Evolutionary conservation across 352 stramenopile species (phyloP), one percentile per base, ranked within the genome.

Genomic region (Phytophthora melonis): DNA sequence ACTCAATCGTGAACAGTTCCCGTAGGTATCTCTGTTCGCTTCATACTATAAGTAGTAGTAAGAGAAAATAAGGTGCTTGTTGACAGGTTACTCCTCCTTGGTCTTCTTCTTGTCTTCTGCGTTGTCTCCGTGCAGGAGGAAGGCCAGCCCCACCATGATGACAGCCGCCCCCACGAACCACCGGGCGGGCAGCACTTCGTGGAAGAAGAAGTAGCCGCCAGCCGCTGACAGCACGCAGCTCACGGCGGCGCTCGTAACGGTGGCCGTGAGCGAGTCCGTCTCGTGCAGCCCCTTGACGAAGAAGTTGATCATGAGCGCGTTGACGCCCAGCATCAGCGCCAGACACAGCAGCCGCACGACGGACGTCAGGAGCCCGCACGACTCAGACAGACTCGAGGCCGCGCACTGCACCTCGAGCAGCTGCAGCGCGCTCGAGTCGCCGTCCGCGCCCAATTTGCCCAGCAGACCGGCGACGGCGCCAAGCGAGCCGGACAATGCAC

Each of bases 191-290:
- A 94, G 72, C 18, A 81, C 79, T 63, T 94, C 88, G 30, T 83
- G 69, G 70, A 94, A 94, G 19, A 92, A 67, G 39, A 90, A 56
- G n/a, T 61, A 58, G 1, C 87, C 87, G 13, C 75, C 72, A 1
- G 80, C 74, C 0, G 87, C 87, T 34, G 87, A 92, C 53, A 92
- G 70, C 70, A 93, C 85, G 54, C 93, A 94, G 77, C 93, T 94
- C 43, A 86, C 75, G 3, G 85, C 78, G 9, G 86, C 77, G 58
- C 85, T 93, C 10, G 87, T 93, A 72, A 94, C 85, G 2, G 87
- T 94, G 13, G 87, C 86, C 3, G 87, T 94, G 45, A 94, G 81
- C 41, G 87, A 94, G 72, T 94, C 87, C 11, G 87, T 93, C 69
- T 93, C 87, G 59, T 94, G 87, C 3, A 94, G 75, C 0, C 85